phyloP scores from a whole-genome alignment of 2,329 filamentous ascomycete genomes.

The Pyrenochaeta sp. region DNA sequence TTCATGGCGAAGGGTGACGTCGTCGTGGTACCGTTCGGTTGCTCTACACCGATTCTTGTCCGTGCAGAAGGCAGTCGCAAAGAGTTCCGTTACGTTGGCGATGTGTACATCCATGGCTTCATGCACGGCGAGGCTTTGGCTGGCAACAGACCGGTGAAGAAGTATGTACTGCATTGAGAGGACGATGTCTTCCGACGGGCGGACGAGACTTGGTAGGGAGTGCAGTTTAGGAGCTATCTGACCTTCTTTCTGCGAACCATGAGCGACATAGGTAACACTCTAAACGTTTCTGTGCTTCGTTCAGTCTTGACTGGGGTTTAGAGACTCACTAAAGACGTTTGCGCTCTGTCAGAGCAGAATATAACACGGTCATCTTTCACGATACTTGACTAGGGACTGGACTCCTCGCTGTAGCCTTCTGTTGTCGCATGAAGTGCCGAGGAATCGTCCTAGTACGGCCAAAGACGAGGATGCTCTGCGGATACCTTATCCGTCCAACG shows the following conservation, averaged over 20 bases:
- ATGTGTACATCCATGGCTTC: constrained; percentile 4
- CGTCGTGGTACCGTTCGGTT: constrained; percentile 48
- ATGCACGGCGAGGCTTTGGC: constrained; percentile 6
- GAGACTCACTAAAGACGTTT: not conserved
- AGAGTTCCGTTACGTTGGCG: constrained; percentile 5
- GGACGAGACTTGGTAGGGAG: not conserved
- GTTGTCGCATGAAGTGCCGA: not conserved
- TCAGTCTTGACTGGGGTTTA: not conserved
- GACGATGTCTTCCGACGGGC: not conserved
- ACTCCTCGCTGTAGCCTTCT: not conserved
- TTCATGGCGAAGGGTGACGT: constrained; percentile 42
- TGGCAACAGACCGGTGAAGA: not conserved
- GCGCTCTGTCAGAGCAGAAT: not conserved
- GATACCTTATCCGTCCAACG: not conserved
- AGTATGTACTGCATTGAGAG: not conserved
- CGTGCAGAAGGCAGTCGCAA: not conserved
- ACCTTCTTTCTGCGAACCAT: no score
- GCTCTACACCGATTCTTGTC: constrained; percentile 46
- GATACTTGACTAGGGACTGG: not conserved
- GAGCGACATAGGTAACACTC: no score
- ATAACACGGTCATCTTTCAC: not conserved
- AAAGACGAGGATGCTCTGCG: not conserved
- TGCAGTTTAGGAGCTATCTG: not conserved
- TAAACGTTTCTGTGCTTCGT: no score
- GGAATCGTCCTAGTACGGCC: not conserved